Conservation (phyloP, 192 early-diverging fungal species). For the Phlyctochytrium bullatum region DNA sequence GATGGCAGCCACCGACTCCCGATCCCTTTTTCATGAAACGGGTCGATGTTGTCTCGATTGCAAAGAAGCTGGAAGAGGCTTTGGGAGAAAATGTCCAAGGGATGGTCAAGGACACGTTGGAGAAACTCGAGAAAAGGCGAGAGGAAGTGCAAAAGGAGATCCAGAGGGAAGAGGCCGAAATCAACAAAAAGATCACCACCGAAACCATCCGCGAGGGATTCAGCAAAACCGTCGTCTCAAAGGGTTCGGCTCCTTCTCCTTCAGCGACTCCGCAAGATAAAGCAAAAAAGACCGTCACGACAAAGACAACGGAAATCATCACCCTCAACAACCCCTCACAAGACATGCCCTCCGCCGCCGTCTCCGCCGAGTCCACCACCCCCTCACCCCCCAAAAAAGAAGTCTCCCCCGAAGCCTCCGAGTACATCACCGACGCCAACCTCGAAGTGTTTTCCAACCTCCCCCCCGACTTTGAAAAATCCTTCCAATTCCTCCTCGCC, state of each 20-base stretch:
- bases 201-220: conserved; percentile 49
- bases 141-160: conserved; percentile 34
- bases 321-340: conserved; percentile 9
- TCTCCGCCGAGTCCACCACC: conserved; percentile 11
- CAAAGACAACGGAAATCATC: conserved; percentile 11
- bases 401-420: conserved; percentile 31
- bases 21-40: conserved; percentile 32
- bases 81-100: background rate
- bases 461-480: conserved; percentile 14
- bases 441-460: conserved; percentile 27
- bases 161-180: conserved; percentile 40
- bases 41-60: conserved; percentile 9
- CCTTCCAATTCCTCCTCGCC: conserved; percentile 61
- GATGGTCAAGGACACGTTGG: conserved; percentile 4
- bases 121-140: conserved; percentile 18
- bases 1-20: conserved; percentile 33
- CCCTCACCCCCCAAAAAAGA: conserved; percentile 1
- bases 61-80: conserved; percentile 1
- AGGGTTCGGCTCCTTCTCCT: conserved; percentile 6
- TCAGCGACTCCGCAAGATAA: conserved; percentile 9
- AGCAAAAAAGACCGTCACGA: conserved; percentile 4
- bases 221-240: conserved; percentile 37
- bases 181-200: conserved; percentile 40
- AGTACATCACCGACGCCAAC: conserved; percentile 37
- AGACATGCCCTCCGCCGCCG: background rate